Evolutionary conservation across 805 yeast genomes (phyloP).

Genomic region (Starmera caribaea): DNA sequence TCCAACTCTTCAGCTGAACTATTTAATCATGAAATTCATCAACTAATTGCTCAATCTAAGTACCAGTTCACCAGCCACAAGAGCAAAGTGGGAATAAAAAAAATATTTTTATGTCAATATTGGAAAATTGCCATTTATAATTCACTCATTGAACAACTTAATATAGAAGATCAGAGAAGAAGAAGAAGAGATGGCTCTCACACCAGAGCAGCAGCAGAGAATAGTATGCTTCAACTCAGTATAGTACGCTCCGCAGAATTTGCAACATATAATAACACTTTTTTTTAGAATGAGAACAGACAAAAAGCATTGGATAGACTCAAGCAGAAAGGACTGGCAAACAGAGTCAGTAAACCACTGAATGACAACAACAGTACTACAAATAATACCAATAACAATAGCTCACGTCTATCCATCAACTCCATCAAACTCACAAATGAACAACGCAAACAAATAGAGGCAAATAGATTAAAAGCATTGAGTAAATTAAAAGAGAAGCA

Average conservation of each 20-base stretch:
- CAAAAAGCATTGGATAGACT: slow-evolving; percentile 51
- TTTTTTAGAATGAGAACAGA: slow-evolving; percentile 50
- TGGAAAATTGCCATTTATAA: neutral
- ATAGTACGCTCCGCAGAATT: neutral
- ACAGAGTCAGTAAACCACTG: slow-evolving; percentile 1
- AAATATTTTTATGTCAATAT: too few relatives aligned
- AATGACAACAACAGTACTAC: slow-evolving; percentile 3
- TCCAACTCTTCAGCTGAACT: too few relatives aligned
- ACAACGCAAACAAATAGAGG: slow-evolving; percentile 38
- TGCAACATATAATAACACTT: slow-evolving; percentile 1
- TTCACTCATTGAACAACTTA: too few relatives aligned
- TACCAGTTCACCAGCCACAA: too few relatives aligned
- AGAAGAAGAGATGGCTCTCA: slow-evolving; percentile 6
- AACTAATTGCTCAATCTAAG: too few relatives aligned
- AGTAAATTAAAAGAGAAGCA: slow-evolving; percentile 28
- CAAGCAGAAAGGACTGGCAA: slow-evolving; percentile 30
- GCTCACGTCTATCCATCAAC: neutral
- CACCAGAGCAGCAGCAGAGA: slow-evolving; percentile 23
- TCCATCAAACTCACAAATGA: slow-evolving; percentile 33
- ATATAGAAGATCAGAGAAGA: too few relatives aligned
- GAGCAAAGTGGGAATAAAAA: too few relatives aligned
- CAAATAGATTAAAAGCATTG: slow-evolving; percentile 44
- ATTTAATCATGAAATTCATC: too few relatives aligned
- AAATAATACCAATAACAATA: too few relatives aligned
- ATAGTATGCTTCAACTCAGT: slow-evolving; percentile 17